phyloP scores from a whole-genome alignment of 2,329 filamentous ascomycete species.

The Diaporthe destruens region DNA sequence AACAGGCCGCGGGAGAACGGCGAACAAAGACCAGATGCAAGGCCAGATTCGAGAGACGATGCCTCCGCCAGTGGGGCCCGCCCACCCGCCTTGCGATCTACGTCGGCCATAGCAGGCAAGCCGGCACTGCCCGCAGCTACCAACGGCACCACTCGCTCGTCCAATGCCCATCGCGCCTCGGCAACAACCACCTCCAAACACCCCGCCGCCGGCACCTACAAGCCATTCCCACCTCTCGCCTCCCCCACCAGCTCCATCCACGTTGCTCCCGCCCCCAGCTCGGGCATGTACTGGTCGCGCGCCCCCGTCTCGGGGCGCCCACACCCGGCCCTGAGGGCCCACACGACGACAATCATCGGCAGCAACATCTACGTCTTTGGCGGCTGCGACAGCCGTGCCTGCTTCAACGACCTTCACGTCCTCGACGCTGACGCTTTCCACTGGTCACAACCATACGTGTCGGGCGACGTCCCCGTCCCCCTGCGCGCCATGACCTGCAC shows the following conservation, averaged over 20 bases:
- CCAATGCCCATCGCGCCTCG: conserved; percentile 29
- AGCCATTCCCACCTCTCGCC: conserved; percentile 68
- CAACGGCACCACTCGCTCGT: conserved; percentile 38
- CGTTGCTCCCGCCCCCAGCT: conserved; percentile 72
- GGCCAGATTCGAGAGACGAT: conserved; percentile 46
- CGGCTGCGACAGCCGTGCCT: conserved; percentile 74
- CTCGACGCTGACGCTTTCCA: conserved; percentile 78
- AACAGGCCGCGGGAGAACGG: conserved; percentile 41
- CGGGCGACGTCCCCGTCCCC: conserved; percentile 74
- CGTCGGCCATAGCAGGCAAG: conserved; percentile 62
- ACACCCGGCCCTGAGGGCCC: conserved; percentile 73
- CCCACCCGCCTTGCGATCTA: conserved; percentile 63
- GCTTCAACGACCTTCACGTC: conserved; percentile 78
- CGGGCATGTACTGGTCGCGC: conserved; percentile 80
- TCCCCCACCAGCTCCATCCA: conserved; percentile 69
- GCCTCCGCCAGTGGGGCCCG: conserved; percentile 52
- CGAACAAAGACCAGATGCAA: conserved; percentile 45
- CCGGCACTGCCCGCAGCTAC: conserved; percentile 46
- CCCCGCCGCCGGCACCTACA: conserved; percentile 53
- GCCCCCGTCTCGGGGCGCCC: conserved; percentile 73
- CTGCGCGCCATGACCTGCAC: conserved; percentile 80
- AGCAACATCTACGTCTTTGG: conserved; percentile 78
- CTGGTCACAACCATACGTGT: conserved; percentile 75
- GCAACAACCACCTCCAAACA: conserved; percentile 44
- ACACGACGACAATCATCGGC: conserved; percentile 75